Base-by-base conservation (phyloP, 192 early-diverging fungal species). In the Coemansia aciculifera region DNA sequence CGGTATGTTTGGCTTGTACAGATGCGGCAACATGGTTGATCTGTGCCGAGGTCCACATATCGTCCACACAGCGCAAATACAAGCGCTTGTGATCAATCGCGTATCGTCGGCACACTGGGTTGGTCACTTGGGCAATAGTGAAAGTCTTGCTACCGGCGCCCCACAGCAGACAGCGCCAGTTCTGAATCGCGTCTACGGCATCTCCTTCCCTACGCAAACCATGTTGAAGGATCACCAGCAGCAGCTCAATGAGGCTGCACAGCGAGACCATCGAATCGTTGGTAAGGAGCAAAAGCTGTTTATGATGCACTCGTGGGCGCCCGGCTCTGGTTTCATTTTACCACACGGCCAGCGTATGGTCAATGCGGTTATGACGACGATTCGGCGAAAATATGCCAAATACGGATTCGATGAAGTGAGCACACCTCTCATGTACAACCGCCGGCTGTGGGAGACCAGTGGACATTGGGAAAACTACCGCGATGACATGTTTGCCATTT, bases 381-480 rank as follows among this genome's bases (percentile, higher is more conserved):
- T 98, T 61, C 82, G 93, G 31, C 68, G 71, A 6, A 88, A 96
- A 71, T 97, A 97, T 62, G 79, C 80, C 0, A 77, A 84, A 34
- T 92, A 85, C 63, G 93, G 93, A 0, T 96, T 90, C 57, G 83
- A 93, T 12, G 95, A 98, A 77, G 94, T 98, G 31, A 92, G 92
- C 73, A 92, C 94, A 2, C 96, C 96, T 12, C 83, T 95, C 36
- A 87, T 98, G 66, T 98, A 92, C 80, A 94, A 95, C 74, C 94
- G 93, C 73, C 88, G 89, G 63, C 74, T 98, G 43, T 98, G 96
- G 96, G 93, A 93, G 77, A 93, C 86, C 1, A 90, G 88, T 29
- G 96, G 96, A 0, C 96, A 98, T 73, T 98, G 96, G 96, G 88
- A 96, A 63, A 96, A 98, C 70, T 98, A 98, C 73, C 87, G 86